Evolutionary conservation across 306 rosid species (phyloP).

Genomic region (Calophaca sinica): DNA sequence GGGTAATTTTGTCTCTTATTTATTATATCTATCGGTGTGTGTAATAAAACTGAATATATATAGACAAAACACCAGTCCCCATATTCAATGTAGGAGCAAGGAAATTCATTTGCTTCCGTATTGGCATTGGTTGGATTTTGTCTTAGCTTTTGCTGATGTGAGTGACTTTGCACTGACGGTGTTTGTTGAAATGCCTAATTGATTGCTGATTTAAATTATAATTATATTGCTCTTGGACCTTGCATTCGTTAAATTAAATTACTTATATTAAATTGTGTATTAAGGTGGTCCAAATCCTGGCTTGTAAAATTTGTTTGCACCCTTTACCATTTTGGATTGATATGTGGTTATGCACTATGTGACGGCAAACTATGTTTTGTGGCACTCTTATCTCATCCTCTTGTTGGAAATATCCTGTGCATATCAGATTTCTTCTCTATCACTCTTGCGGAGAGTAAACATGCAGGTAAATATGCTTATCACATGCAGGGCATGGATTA

Average conservation of each 20-base stretch:
- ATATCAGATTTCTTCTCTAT: conserved; percentile 1
- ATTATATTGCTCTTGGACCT: not conserved
- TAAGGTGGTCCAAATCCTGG: not conserved
- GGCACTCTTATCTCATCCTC: not conserved
- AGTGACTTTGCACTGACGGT: conserved; percentile 10
- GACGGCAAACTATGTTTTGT: conserved; percentile 12
- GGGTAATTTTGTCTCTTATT: conserved; percentile 57
- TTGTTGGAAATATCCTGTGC: conserved; percentile 13
- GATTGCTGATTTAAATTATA: not conserved
- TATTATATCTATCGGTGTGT: not conserved
- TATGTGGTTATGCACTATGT: not conserved
- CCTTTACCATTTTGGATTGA: not conserved
- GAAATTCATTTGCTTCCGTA: not conserved
- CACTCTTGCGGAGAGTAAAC: not conserved
- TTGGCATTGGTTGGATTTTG: not conserved
- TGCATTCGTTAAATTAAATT: not conserved
- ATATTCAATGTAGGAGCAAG: not conserved
- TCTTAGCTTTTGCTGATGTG: not conserved
- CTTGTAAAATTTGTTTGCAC: not conserved
- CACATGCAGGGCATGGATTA: not conserved
- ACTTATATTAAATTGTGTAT: not conserved
- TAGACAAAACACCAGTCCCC: too few relatives aligned
- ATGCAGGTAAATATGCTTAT: not conserved
- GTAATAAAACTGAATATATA: not conserved
- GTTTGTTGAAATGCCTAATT: conserved; percentile 44